Base-by-base conservation (phyloP, 83 land plant species). In the Picea mariana region DNA sequence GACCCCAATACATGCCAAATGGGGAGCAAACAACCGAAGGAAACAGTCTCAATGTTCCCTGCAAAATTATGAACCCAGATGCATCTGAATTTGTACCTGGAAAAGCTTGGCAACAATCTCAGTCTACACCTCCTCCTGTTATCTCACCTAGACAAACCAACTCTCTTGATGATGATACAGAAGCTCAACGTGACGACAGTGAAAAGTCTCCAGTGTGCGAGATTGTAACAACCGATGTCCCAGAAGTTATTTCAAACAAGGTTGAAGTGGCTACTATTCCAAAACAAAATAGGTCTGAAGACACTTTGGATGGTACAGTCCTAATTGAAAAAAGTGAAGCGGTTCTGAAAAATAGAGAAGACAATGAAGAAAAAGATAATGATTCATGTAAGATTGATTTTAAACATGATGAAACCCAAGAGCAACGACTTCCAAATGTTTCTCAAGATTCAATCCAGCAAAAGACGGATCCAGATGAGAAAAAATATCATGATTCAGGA, bases 81-180 rank as follows among this genome's bases (percentile, higher is more conserved):
- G 96, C 96, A 23, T 90, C 93, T 76, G 94, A 91, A 80, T 93
- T 91, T 78, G 86, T 93, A 42, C 94, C 96, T 15, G 86, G 94
- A 80, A 91, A 93, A 83, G 87, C 84, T 20, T 93, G 96, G 96
- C 73, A 87, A 38, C 85, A 90, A 23, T 75, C 77, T 23, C 21
- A 75, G 44, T 47, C 77, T 75, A 55, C 23, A n/a, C 49, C 59
- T 47, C 77, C 59, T 21, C 77, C 49, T 75, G 27, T 21, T 42
- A 55, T 11, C 58, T 75, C 77, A n/a, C 77, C 58, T 3, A 42
- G n/a, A 75, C 58, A 75, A 44, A 47, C 58, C 59, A 75, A 75
- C 58, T 75, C 77, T 12, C 15, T 13, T 47, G 77, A 75, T 49
- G 77, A 47, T 75, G 77, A 47, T 75, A 47, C 23, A 75, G 77